phyloP scores from a whole-genome alignment of 2,329 filamentous ascomycete genomes.

The Fusarium sp. region DNA sequence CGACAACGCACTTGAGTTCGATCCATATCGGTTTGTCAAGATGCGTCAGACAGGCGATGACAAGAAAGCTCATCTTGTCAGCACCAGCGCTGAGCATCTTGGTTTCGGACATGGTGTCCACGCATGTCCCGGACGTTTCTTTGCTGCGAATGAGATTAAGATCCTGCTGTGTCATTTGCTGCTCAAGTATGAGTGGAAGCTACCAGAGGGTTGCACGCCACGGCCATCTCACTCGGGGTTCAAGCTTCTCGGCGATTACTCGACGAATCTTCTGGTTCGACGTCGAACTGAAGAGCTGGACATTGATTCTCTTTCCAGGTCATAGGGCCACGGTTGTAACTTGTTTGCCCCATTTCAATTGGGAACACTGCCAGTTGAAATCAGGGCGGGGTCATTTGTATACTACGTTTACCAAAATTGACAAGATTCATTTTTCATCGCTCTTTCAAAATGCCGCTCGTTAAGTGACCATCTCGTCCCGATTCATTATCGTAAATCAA shows the following conservation, averaged over 20 bases:
- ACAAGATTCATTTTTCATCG: not conserved
- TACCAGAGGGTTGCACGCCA: not conserved
- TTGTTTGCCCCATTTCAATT: not conserved
- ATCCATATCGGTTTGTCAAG: constrained; percentile 57
- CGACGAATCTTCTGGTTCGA: not conserved
- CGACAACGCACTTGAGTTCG: constrained; percentile 44
- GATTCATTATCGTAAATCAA: not conserved
- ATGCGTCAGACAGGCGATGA: constrained; percentile 48
- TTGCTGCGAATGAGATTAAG: constrained; percentile 62
- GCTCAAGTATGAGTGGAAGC: constrained; percentile 56
- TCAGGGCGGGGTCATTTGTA: not conserved
- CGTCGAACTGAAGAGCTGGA: not conserved
- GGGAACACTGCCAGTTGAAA: not conserved
- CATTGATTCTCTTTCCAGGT: not conserved
- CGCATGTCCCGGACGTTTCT: constrained; percentile 63
- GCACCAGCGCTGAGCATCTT: constrained; percentile 58
- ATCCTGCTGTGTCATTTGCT: constrained; percentile 59
- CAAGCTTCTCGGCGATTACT: not conserved
- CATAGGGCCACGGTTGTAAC: accelerated
- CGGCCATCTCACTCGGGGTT: accelerated
- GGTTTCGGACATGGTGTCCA: constrained; percentile 65
- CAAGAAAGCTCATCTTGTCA: constrained; percentile 53
- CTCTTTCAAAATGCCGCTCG: not conserved
- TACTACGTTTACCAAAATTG: not conserved
- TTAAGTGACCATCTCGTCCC: not conserved